Conservation (phyloP, 2,329 filamentous ascomycete genomes). For the Trichoderma asperellum region DNA sequence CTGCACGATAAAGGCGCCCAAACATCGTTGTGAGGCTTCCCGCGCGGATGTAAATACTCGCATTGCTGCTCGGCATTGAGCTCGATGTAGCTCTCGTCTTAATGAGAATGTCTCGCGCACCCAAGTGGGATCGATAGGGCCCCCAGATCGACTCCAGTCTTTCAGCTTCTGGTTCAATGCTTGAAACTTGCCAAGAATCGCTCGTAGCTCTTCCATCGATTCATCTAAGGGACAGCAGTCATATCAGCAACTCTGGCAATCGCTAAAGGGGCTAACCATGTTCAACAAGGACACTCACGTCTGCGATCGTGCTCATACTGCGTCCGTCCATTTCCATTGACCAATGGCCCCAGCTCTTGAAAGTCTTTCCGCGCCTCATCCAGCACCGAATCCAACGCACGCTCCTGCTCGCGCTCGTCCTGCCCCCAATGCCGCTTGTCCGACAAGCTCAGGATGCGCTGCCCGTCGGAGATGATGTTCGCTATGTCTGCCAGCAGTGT, state of each 20-base stretch:
- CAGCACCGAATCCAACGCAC: slow-evolving; percentile 57
- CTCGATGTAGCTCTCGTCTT: slow-evolving; percentile 57
- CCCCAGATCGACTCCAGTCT: slow-evolving; percentile 59
- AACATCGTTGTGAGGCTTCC: slow-evolving; percentile 53
- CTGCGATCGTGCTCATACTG: slow-evolving; percentile 63
- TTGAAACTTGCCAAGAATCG: slow-evolving; percentile 51
- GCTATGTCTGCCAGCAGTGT: slow-evolving; percentile 62
- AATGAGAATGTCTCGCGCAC: slow-evolving; percentile 56
- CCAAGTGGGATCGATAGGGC: slow-evolving; percentile 61
- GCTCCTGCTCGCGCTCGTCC: slow-evolving; percentile 63
- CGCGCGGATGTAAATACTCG: slow-evolving; percentile 59
- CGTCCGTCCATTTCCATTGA: slow-evolving; percentile 53
- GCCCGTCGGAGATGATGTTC: slow-evolving; percentile 54
- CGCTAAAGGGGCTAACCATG: not conserved
- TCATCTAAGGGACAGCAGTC: slow-evolving; percentile 46
- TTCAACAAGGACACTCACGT: slow-evolving; percentile 45
- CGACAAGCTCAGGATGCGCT: slow-evolving; percentile 59
- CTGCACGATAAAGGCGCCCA: slow-evolving; percentile 60
- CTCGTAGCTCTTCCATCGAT: slow-evolving; percentile 55
- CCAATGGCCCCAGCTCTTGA: slow-evolving; percentile 58
- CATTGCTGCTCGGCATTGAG: slow-evolving; percentile 60
- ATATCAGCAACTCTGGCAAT: not conserved
- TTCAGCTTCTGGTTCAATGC: slow-evolving; percentile 55
- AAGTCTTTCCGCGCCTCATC: slow-evolving; percentile 65
- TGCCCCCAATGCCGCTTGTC: slow-evolving; percentile 63